A percentile compares a stretch with the other conserved stretches of the same genome.
phyloP scores from a whole-genome alignment of 495 filamentous ascomycete species.

The Xylaria telfairii region DNA sequence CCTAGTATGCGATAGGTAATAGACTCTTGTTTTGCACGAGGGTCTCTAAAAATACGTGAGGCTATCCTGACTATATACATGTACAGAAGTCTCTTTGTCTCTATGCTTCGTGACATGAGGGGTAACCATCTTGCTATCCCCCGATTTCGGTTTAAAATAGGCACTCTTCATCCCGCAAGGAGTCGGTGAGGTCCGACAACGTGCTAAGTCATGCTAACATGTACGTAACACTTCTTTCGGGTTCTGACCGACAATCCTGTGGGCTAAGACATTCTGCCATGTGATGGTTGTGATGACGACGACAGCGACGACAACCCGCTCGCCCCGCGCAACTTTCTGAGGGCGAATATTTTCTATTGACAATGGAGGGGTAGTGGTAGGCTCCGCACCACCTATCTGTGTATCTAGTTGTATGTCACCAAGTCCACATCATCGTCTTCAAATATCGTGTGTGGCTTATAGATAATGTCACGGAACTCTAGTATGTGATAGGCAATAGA shows the following conservation, averaged over 20 bases:
- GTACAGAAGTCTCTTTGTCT: no score
- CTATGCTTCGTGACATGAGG: no score
- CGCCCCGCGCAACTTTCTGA: background rate
- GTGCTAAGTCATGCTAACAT: background rate
- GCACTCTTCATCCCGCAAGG: background rate
- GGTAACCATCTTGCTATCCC: background rate
- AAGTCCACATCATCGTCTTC: background rate
- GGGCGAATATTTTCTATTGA: background rate
- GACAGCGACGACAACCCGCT: background rate
- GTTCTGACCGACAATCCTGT: background rate
- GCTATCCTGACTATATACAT: no score
- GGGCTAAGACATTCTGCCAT: background rate
- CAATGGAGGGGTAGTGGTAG: background rate
- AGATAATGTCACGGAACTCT: background rate
- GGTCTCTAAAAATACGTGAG: no score
- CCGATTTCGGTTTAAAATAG: background rate
- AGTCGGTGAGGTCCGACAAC: background rate
- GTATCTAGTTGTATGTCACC: background rate
- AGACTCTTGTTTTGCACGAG: no score
- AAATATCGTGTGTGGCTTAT: background rate
- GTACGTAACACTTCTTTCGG: slow-evolving; percentile 3
- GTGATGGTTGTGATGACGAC: slow-evolving; percentile 3
- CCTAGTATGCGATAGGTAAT: no score
- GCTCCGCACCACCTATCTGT: background rate
- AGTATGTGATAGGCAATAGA: no score